phyloP scores from a whole-genome alignment of 2,329 filamentous ascomycete genomes.

The Fusarium vanettenii region DNA sequence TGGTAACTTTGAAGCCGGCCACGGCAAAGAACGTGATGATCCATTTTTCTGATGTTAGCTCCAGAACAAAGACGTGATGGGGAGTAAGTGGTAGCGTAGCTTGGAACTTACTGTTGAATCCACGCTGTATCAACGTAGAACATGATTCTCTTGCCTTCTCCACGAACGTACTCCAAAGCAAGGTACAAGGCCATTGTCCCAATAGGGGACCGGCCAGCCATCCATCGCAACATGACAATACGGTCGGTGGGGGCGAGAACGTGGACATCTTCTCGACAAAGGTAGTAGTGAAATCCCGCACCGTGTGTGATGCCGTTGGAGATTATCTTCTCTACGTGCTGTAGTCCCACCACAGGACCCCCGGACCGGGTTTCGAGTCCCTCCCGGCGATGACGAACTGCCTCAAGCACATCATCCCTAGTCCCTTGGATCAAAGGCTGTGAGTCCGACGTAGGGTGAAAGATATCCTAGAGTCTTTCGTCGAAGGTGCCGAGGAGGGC shows the following conservation, averaged over 20 bases:
- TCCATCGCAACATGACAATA: neutral
- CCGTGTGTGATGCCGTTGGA: neutral
- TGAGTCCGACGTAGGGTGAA: neutral
- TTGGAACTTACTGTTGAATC: conserved; percentile 4
- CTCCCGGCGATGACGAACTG: neutral
- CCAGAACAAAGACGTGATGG: neutral
- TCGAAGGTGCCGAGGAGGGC: neutral
- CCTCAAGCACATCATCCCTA: neutral
- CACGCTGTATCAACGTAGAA: conserved; percentile 1
- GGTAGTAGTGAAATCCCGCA: neutral
- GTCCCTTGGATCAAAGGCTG: neutral
- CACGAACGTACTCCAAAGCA: neutral
- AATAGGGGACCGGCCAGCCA: neutral
- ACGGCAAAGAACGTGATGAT: neutral
- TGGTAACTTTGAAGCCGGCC: neutral
- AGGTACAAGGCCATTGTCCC: neutral
- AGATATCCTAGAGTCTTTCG: neutral
- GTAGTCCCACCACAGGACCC: neutral
- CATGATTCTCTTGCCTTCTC: neutral
- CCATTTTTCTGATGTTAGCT: neutral
- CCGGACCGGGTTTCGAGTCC: too few relatives aligned
- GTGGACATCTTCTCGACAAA: neutral
- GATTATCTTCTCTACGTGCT: neutral
- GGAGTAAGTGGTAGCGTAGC: too few relatives aligned
- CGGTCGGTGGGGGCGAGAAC: neutral